A percentile compares a stretch with the other conserved stretches of the same genome.
These are phyloP conservation scores for Beauveria sp. DNA, from an alignment of 2,329 filamentous ascomycete species.

Conservation along the genomic window DNA sequence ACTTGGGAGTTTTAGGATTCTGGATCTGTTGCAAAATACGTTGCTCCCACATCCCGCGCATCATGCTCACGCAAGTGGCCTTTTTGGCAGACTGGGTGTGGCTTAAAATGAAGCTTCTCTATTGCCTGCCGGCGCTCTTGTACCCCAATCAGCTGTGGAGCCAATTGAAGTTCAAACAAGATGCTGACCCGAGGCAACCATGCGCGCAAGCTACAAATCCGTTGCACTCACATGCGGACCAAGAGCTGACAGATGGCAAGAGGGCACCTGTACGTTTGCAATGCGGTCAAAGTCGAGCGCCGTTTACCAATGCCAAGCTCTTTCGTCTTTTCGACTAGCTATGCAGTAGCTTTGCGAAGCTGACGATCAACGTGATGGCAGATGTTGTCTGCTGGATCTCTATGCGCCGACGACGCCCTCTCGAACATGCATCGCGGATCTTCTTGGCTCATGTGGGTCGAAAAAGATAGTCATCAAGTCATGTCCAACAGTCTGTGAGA, in stretches of 20 bases:
- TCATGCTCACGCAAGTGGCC: background rate
- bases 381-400: background rate
- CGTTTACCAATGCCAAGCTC: background rate
- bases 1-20: no score
- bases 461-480: background rate
- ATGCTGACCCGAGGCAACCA: constrained; percentile 2
- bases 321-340: background rate
- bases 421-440: background rate
- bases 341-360: background rate
- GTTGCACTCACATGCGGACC: background rate
- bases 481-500: background rate
- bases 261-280: background rate
- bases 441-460: background rate
- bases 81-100: background rate
- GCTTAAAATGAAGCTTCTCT: background rate
- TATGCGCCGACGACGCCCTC: background rate
- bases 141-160: background rate
- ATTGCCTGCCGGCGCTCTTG: background rate
- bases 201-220: background rate
- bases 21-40: background rate
- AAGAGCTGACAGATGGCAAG: background rate
- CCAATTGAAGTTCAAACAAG: constrained; percentile 1
- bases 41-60: background rate
- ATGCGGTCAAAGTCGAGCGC: background rate
- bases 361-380: background rate